Base-by-base conservation (phyloP, 208 protist genomes). In the Balamuthia mandrillaris region DNA sequence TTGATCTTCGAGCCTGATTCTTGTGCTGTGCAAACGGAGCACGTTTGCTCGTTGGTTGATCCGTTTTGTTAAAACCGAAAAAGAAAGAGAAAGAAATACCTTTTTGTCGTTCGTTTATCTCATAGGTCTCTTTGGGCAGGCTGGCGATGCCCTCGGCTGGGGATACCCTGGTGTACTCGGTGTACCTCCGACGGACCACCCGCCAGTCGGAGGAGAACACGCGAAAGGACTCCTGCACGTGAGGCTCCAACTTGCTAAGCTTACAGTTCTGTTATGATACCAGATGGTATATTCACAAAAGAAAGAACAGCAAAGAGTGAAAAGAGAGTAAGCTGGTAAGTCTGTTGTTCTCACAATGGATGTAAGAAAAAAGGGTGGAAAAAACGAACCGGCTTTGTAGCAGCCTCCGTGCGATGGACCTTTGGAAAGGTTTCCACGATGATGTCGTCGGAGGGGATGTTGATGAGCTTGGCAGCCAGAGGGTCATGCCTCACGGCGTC, bases 391-490 rank as follows among this genome's bases (percentile, higher is more conserved):
- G 77, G 77, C 21, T 70, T 61, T 33, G 77, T 68, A 42, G 77
- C 31, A 12, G 33, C 33, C 27, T n/a, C 27, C 27, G 54, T 84
- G 33, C 77, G 77, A 27, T 84, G 77, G 14, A 29, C 68, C 29
- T 68, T 63, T 2, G 77, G 21, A 0, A 47, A 39, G 39, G 56
- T 7, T 37, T 18, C 1, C 7, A 84, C 14, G 16, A 47, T 14
- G 24, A 84, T 27, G 39, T 44, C 44, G 56, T 84, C 56, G 7
- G 77, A 39, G 27, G 77, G 77, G 24, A 84, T 70, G 51, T 51
- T 54, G 54, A 68, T 58, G 37, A n/a, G n/a, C n/a, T n/a, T n/a
- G n/a, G n/a, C n/a, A n/a, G n/a, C n/a, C n/a, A n/a, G n/a, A n/a
- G n/a, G n/a, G n/a, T n/a, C n/a, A n/a, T n/a, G n/a, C n/a, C n/a